phyloP scores from a whole-genome alignment of 495 filamentous ascomycete species.

The Parathielavia appendiculata region DNA sequence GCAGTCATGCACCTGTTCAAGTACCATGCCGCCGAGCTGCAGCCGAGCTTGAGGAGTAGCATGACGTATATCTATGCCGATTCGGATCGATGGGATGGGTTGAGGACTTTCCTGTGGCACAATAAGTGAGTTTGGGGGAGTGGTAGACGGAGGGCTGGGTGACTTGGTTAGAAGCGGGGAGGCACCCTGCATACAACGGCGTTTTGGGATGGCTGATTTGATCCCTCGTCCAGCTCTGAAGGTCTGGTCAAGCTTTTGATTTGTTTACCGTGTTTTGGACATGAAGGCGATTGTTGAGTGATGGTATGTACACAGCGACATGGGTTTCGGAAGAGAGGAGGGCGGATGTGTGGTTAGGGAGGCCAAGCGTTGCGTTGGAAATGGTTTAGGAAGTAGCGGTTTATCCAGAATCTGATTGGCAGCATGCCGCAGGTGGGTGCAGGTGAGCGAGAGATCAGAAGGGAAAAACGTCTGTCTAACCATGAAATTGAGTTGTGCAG shows the following conservation, averaged over 20 bases:
- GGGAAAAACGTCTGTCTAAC: too few relatives aligned
- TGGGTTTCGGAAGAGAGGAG: not conserved
- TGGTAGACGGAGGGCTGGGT: too few relatives aligned
- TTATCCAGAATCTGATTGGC: not conserved
- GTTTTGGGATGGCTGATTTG: slow-evolving; percentile 2
- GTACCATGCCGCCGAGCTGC: slow-evolving; percentile 83
- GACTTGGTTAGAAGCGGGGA: not conserved
- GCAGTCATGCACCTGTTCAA: slow-evolving; percentile 93
- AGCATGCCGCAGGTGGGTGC: too few relatives aligned
- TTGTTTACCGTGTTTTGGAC: not conserved
- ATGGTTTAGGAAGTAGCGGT: not conserved
- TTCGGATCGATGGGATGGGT: slow-evolving; percentile 76
- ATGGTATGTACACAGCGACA: not conserved
- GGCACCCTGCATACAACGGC: slow-evolving; percentile 7
- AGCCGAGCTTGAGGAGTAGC: slow-evolving; percentile 84
- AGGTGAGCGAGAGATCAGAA: too few relatives aligned
- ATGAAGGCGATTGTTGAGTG: not conserved
- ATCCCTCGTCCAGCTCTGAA: too few relatives aligned
- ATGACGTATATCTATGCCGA: slow-evolving; percentile 96
- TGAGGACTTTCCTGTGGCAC: slow-evolving; percentile 73
- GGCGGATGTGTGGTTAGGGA: not conserved
- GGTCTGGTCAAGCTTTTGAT: not conserved
- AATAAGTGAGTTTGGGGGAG: slow-evolving; percentile 57
- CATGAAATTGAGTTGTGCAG: too few relatives aligned
- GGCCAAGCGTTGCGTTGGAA: not conserved